Evolutionary conservation across 2,329 filamentous ascomycete species (phyloP).

Genomic region (Pseudocercospora pini-densiflorae): DNA sequence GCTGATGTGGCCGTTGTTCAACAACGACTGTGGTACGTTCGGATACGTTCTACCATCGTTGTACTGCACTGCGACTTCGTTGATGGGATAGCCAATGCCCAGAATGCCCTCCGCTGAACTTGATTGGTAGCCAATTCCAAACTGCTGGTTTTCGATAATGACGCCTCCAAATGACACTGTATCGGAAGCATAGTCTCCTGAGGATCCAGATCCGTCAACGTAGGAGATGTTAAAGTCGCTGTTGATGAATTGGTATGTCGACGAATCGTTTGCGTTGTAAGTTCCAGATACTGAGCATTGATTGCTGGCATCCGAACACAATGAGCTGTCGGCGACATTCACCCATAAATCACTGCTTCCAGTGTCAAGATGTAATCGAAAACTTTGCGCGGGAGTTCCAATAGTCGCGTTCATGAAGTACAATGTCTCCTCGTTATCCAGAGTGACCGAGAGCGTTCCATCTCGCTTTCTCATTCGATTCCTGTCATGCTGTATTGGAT

Average conservation of each 20-base stretch:
- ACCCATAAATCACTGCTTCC: conserved; percentile 68
- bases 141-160: conserved; percentile 64
- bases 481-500: conserved; percentile 54
- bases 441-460: conserved; percentile 48
- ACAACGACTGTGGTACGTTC: conserved; percentile 69
- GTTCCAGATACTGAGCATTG: conserved; percentile 67
- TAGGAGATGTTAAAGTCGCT: conserved; percentile 87
- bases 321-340: conserved; percentile 65
- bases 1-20: conserved; percentile 64
- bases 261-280: conserved; percentile 72
- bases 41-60: conserved; percentile 54
- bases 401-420: conserved; percentile 64
- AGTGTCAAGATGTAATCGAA: conserved; percentile 65
- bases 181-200: conserved; percentile 81
- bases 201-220: conserved; percentile 76
- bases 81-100: conserved; percentile 79
- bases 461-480: conserved; percentile 48
- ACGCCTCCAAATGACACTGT: conserved; percentile 64
- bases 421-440: conserved; percentile 64
- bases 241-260: conserved; percentile 74
- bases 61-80: conserved; percentile 74
- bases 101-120: conserved; percentile 71
- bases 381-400: conserved; percentile 60
- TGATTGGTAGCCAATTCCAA: conserved; percentile 72
- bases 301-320: conserved; percentile 56